These are phyloP conservation scores for Plantago major DNA, from an alignment of 257 asterid genomes.

Conservation along the genomic window DNA sequence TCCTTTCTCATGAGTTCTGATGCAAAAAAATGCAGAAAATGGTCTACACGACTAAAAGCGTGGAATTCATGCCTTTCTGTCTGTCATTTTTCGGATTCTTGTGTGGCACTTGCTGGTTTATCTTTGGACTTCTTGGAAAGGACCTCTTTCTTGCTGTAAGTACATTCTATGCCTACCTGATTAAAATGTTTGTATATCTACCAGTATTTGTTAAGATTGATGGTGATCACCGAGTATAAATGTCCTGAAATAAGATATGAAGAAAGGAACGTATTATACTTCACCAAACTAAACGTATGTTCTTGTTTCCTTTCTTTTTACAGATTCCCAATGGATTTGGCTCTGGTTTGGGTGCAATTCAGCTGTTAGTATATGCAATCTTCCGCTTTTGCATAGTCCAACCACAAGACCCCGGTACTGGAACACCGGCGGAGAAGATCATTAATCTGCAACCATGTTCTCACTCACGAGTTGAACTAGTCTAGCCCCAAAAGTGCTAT, in stretches of 20 bases:
- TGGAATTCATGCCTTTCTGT: constrained; percentile 86
- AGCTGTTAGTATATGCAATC: neutral
- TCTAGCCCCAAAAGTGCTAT: neutral
- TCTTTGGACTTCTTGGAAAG: constrained; percentile 69
- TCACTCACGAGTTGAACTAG: neutral
- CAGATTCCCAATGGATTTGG: constrained; percentile 5
- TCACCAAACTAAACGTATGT: too few species aligned
- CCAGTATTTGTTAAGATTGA: neutral
- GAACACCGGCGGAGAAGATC: neutral
- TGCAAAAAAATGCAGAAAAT: constrained; percentile 44
- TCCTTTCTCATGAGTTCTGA: neutral
- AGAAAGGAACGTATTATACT: neutral
- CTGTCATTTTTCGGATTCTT: constrained; percentile 65
- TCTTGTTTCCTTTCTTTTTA: neutral
- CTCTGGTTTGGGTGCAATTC: neutral
- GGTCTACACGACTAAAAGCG: constrained; percentile 80
- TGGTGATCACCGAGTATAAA: neutral
- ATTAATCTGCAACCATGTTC: neutral
- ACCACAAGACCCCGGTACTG: neutral
- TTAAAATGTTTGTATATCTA: neutral
- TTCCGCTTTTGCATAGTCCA: neutral
- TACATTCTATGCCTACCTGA: neutral
- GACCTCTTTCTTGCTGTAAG: constrained; percentile 84
- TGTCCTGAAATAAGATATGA: too few species aligned
- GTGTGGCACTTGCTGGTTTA: constrained; percentile 75